Evolutionary conservation across 768 basidiomycete species (phyloP), one percentile per base, ranked within the genome.

Genomic region (Lentinula lateritia): DNA sequence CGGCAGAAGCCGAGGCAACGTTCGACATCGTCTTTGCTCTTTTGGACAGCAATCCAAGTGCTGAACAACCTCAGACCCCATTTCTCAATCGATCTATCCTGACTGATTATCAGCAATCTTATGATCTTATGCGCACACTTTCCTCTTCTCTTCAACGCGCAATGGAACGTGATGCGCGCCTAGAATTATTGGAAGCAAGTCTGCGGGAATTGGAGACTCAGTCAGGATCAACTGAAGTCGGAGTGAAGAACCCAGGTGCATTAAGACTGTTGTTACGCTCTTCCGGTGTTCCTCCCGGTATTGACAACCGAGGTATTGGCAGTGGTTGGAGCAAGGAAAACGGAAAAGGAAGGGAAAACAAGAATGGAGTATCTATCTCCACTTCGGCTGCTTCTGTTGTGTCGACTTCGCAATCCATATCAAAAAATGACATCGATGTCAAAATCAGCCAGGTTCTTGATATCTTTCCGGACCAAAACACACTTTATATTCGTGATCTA

Each of bases 371-470:
- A 10, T 38, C 61, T 48, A 23, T 61, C 23, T 43, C 52, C 2
- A 43, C 15, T 28, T 6, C 41, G 34, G 15, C 52, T n/a, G 67
- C 72, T 6, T 36, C 50, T 9, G 58, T 63, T 12, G 35, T 52
- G 50, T 46, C 59, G n/a, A 58, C 65, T 15, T 64, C 58, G 8
- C 57, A 69, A 23, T 39, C 53, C 15, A 23, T 9, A 5, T 28
- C 42, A 28, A 23, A n/a, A 6, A 64, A 70, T 20, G 79, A 79
- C 63, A 68, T 88, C 18, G 86, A 89, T 58, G 58, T 81, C 23
- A 81, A 86, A 55, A 76, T 90, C 32, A 76, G 82, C 0, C 88
- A 92, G 66, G 85, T 94, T 10, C 78, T 90, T 12, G 92, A 92
- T 64, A 84, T 94, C 63, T 76, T 95, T 39, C 89, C 92, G 0